Base-by-base conservation (phyloP, 2,329 filamentous ascomycete species). In the Cordyceps militaris region DNA sequence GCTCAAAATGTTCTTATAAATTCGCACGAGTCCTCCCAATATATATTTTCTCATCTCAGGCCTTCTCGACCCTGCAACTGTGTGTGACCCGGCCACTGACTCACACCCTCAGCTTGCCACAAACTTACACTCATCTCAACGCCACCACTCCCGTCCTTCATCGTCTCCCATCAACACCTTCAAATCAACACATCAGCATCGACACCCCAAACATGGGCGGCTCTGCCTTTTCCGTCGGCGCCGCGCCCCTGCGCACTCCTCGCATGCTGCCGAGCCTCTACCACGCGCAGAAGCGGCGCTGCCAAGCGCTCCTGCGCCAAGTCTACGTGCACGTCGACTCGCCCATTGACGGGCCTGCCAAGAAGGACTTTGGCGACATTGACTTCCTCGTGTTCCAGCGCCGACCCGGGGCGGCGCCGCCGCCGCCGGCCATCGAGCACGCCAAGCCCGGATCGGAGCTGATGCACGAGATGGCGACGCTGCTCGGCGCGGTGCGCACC, bases 351-450 rank as follows among this genome's bases (percentile, higher is more conserved):
- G 86, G 82, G 0, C 88, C 89, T 0, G 84, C 69, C 1, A 94
- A 94, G 69, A 43, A 62, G 0, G 81, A 84, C 63, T 80, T 83
- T 65, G 90, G 89, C 21, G 90, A 94, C 62, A 73, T 95, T 38
- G 89, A 94, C 69, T 76, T 92, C 59, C 69, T 91, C 1, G 78
- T 89, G 1, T 72, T 74, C 0, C 66, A 67, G 32, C 70, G 72
- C 16, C 66, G 62, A 19, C 26, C 58, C 4, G 42, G 61, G 0
- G 40, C 59, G 14, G 60, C 65, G 24, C 58, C 63, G 26, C 49
- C 14, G 28, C 40, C 53, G 23, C 23, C 24, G 5, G 30, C 19
- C 11, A 7, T 23, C n/a, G 19, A 46, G 10, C 28, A 7, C 43
- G 34, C 60, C 60, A 60, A 21, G 42, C 57, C 2, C 52, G 38